Percentiles rank a stretch among this genome's conserved stretches.
Conservation (phyloP, 805 yeast species). For the Candida pseudoglaebosa region DNA sequence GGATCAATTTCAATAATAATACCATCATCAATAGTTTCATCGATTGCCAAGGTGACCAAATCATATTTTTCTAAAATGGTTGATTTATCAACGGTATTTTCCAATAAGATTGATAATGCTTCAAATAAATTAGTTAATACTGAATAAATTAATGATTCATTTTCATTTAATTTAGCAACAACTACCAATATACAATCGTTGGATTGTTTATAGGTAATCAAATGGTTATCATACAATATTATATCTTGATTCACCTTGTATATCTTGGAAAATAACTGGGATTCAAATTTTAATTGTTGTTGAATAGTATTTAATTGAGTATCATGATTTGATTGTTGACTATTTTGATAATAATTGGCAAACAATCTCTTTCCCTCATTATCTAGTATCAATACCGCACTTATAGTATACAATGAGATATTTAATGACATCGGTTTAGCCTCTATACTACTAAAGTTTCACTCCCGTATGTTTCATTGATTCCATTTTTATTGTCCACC, state of each 20-base stretch:
- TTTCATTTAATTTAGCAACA: constrained; percentile 75
- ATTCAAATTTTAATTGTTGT: constrained; percentile 76
- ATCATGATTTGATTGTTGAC: constrained; percentile 12
- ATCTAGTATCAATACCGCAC: constrained; percentile 79
- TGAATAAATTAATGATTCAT: constrained; percentile 75
- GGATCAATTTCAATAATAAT: constrained; percentile 88
- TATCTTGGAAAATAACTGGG: constrained; percentile 67
- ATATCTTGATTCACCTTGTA: constrained; percentile 78
- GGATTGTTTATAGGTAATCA: constrained; percentile 82
- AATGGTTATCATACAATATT: constrained; percentile 69
- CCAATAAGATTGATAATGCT: constrained; percentile 72
- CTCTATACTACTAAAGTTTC: too few species aligned
- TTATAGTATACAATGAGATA: constrained; percentile 73
- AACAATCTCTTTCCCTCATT: constrained; percentile 73
- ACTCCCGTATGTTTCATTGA: background rate
- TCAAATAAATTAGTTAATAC: constrained; percentile 76
- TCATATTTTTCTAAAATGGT: constrained; percentile 81
- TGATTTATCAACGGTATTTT: constrained; percentile 68
- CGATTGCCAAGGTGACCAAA: constrained; percentile 78
- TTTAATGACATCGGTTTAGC: constrained; percentile 37
- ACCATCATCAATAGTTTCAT: constrained; percentile 93
- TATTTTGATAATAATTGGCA: constrained; percentile 70
- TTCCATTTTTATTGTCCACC: constrained; percentile 2
- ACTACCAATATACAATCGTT: constrained; percentile 71
- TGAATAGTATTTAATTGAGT: constrained; percentile 41